These are phyloP conservation scores for Nigrospora osmanthi DNA, from an alignment of 2,329 filamentous ascomycete genomes.

Conservation along the genomic window DNA sequence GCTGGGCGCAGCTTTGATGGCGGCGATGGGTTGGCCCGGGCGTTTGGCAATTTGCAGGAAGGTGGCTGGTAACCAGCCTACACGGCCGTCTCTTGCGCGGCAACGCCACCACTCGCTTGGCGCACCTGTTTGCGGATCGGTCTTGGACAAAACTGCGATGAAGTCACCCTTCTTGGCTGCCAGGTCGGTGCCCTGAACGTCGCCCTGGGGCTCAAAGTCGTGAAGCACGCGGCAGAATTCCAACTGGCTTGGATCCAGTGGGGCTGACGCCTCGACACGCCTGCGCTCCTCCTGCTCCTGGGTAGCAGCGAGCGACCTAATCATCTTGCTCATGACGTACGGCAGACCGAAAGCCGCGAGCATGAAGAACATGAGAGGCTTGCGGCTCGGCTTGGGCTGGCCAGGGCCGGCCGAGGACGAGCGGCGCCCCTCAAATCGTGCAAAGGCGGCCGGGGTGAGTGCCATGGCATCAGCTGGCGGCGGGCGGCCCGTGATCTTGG, in stretches of 20 bases:
- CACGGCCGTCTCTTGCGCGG: slow-evolving; percentile 77
- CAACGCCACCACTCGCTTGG: slow-evolving; percentile 97
- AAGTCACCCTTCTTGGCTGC: slow-evolving; percentile 92
- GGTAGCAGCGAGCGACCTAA: slow-evolving; percentile 71
- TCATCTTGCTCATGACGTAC: slow-evolving; percentile 95
- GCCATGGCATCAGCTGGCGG: slow-evolving; percentile 80
- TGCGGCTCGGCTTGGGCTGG: slow-evolving; percentile 73
- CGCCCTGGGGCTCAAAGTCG: slow-evolving; percentile 77
- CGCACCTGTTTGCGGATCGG: slow-evolving; percentile 75
- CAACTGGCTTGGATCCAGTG: slow-evolving; percentile 80
- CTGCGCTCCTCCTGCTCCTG: slow-evolving; percentile 76
- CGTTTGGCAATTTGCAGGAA: slow-evolving; percentile 72
- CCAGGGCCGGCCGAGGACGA: slow-evolving; percentile 48
- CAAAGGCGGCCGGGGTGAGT: slow-evolving; percentile 86
- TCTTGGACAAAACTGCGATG: slow-evolving; percentile 87
- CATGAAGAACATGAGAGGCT: slow-evolving; percentile 93
- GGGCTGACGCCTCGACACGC: slow-evolving; percentile 46
- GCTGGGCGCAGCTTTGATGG: slow-evolving; percentile 40
- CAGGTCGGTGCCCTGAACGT: slow-evolving; percentile 69
- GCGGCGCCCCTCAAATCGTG: slow-evolving; percentile 71
- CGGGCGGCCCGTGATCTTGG: slow-evolving; percentile 86
- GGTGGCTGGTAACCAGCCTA: slow-evolving; percentile 86
- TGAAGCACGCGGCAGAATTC: slow-evolving; percentile 95
- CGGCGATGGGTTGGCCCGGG: slow-evolving; percentile 41
- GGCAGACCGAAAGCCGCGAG: slow-evolving; percentile 90